Evolutionary conservation across 192 early-diverging fungal genomes (phyloP).

Genomic region (Cetraspora pellucida): DNA sequence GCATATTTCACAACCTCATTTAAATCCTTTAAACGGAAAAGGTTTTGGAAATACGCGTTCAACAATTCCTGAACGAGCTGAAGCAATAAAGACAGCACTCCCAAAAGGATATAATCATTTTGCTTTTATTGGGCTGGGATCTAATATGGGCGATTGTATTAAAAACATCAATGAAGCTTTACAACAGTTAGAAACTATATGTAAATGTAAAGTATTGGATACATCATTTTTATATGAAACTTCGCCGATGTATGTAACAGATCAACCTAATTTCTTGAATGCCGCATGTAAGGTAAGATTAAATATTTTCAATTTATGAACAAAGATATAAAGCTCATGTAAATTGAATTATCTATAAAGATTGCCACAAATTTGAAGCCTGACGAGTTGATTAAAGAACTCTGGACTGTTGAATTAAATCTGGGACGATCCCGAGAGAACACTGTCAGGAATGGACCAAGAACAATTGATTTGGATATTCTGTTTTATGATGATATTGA

Average conservation of each 20-base stretch:
- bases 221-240: slow-evolving; percentile 98
- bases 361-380: slow-evolving; percentile 79
- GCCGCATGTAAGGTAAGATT: slow-evolving; percentile 72
- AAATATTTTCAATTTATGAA: slow-evolving; percentile 25
- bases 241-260: slow-evolving; percentile 91
- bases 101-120: slow-evolving; percentile 53
- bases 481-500: slow-evolving; percentile 87
- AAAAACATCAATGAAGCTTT: slow-evolving; percentile 81
- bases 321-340: neutral
- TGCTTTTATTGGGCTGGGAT: slow-evolving; percentile 84
- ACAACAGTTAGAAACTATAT: slow-evolving; percentile 48
- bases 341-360: slow-evolving; percentile 36
- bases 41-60: slow-evolving; percentile 14
- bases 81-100: slow-evolving; percentile 35
- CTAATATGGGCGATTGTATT: slow-evolving; percentile 86
- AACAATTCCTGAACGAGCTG: slow-evolving; percentile 35
- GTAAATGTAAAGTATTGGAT: slow-evolving; percentile 63
- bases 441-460: slow-evolving; percentile 78
- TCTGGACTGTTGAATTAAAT: slow-evolving; percentile 84
- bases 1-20: neutral
- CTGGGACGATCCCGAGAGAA: slow-evolving; percentile 68
- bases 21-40: slow-evolving; percentile 6
- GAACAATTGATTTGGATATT: slow-evolving; percentile 95
- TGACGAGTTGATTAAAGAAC: slow-evolving; percentile 63
- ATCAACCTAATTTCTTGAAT: slow-evolving; percentile 93